phyloP scores from a whole-genome alignment of 1,284 basidiomycete species.

The Melampsora larici-populina region DNA sequence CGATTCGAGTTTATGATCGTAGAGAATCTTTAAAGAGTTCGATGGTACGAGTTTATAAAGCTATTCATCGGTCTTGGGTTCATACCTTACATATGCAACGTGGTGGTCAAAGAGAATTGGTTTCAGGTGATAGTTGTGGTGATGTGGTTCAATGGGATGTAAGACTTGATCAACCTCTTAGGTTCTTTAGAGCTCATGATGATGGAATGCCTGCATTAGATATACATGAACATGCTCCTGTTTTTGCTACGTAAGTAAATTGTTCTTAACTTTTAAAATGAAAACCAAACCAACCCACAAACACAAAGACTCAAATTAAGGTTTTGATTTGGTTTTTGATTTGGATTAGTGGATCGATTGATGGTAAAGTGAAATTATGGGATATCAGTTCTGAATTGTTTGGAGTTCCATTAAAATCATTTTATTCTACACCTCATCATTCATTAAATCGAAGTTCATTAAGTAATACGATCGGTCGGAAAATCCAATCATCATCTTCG shows the following conservation, averaged over 20 bases:
- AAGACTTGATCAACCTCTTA: constrained; percentile 66
- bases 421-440: not conserved
- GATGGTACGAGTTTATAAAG: constrained; percentile 73
- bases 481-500: too few relatives aligned
- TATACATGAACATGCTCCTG: constrained; percentile 76
- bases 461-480: not conserved
- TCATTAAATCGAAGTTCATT: not conserved
- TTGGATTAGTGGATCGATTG: constrained; percentile 27
- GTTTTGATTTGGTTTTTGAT: not conserved
- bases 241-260: constrained; percentile 75
- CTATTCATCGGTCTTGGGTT: constrained; percentile 80
- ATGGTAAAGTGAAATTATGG: constrained; percentile 40
- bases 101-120: constrained; percentile 67
- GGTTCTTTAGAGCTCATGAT: constrained; percentile 67
- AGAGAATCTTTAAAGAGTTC: constrained; percentile 77
- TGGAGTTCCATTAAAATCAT: not conserved
- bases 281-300: too few relatives aligned
- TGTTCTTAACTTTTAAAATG: not conserved
- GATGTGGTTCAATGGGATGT: constrained; percentile 91
- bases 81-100: constrained; percentile 86
- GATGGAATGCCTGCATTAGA: constrained; percentile 79
- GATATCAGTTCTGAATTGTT: constrained; percentile 14
- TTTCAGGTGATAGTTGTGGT: constrained; percentile 90
- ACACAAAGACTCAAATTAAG: too few relatives aligned
- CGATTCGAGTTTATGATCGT: constrained; percentile 85